A percentile compares a stretch with the other conserved stretches of the same genome.
These are phyloP conservation scores for Malus sylvestris DNA, from an alignment of 306 rosid genomes.

Conservation along the genomic window DNA sequence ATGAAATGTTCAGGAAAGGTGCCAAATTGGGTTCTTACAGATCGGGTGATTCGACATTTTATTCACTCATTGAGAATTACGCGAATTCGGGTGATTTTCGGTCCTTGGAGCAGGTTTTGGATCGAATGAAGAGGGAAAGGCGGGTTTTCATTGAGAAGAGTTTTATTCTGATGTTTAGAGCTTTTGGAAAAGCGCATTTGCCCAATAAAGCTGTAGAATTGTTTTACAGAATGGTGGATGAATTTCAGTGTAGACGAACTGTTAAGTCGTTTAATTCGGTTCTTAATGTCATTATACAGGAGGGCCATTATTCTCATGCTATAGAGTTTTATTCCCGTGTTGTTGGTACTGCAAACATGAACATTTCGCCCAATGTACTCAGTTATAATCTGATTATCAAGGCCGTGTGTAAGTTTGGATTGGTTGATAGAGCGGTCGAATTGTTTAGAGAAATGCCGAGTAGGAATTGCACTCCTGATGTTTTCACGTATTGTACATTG, in stretches of 20 bases:
- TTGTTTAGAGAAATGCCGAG: conserved; percentile 64
- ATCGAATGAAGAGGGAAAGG: conserved; percentile 58
- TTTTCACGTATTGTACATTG: conserved; percentile 61
- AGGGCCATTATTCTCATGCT: conserved; percentile 42
- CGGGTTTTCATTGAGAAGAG: conserved; percentile 49
- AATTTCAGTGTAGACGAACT: conserved; percentile 67
- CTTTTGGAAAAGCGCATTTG: conserved; percentile 80
- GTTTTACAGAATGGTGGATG: conserved; percentile 68
- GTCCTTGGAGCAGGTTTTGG: conserved; percentile 54
- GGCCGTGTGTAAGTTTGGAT: conserved; percentile 73
- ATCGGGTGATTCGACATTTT: conserved; percentile 70
- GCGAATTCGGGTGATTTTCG: conserved; percentile 47
- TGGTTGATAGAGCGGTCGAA: conserved; percentile 67
- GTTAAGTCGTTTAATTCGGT: conserved; percentile 83
- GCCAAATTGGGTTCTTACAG: conserved; percentile 61
- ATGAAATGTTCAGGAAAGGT: conserved; percentile 53
- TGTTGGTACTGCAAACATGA: conserved; percentile 19
- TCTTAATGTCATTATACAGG: conserved; percentile 71
- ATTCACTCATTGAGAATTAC: conserved; percentile 58
- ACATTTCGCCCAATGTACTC: conserved; percentile 56
- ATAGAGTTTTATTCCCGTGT: conserved; percentile 52
- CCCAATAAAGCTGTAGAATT: conserved; percentile 63
- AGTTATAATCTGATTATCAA: conserved; percentile 78
- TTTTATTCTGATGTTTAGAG: conserved; percentile 64
- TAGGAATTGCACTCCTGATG: conserved; percentile 57